These are phyloP conservation scores for Nelumbo lutea DNA, from an alignment of 164 flowering plant species.

Conservation along the genomic window DNA sequence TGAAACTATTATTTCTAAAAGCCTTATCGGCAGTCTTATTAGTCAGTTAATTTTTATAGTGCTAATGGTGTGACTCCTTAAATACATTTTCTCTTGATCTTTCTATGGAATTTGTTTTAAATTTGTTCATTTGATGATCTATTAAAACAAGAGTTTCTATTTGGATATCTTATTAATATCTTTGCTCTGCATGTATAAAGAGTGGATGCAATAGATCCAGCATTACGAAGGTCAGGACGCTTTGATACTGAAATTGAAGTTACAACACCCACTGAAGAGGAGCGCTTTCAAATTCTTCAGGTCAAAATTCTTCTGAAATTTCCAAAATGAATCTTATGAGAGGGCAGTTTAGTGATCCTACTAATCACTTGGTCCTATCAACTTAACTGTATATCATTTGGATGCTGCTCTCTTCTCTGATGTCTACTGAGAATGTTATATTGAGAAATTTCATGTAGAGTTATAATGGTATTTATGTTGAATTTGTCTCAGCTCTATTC, in stretches of 20 bases:
- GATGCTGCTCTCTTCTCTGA: not conserved
- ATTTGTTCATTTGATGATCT: not conserved
- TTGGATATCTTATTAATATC: not conserved
- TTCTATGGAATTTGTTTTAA: constrained; percentile 1
- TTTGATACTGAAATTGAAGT: constrained; percentile 92
- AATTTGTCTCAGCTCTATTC: constrained; percentile 62
- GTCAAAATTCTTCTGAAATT: constrained; percentile 23
- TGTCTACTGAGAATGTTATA: not conserved
- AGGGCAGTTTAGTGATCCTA: not conserved
- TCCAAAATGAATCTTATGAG: not conserved
- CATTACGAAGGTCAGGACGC: constrained; percentile 81
- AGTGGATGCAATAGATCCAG: constrained; percentile 85
- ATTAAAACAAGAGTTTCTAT: no score
- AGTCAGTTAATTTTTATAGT: not conserved
- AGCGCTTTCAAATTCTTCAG: constrained; percentile 74
- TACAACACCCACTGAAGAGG: constrained; percentile 72
- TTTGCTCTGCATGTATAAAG: constrained; percentile 28
- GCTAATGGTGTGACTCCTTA: not conserved
- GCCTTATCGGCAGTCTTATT: no score
- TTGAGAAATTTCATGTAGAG: not conserved
- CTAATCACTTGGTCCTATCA: not conserved
- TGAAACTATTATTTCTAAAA: no score
- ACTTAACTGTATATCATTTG: not conserved
- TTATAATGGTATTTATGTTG: constrained; percentile 7
- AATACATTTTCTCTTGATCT: not conserved